Base-by-base conservation (phyloP, 1,284 basidiomycete genomes). In the Schizophyllum amplum region DNA sequence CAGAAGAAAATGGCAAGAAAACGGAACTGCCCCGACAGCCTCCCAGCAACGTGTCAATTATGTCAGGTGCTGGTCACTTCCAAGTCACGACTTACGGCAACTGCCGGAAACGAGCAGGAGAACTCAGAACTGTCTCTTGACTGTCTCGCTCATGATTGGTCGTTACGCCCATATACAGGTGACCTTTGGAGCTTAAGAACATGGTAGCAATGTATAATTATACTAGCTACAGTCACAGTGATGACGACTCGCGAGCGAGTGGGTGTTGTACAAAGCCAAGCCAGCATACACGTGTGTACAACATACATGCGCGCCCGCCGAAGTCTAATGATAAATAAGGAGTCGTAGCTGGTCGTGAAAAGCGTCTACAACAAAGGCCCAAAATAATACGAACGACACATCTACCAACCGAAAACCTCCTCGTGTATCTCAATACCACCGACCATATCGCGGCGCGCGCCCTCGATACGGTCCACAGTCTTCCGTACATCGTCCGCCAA, bases 341-440 rank as follows among this genome's bases (percentile, higher is more conserved):
- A 17, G 33, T 42, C 33, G 33, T 42, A 9, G 33, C 33, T 9
- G 17, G 33, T 42, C 33, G 33, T 42, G 33, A 9, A 42, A 42
- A 42, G 33, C 33, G 33, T 42, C 33, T 42, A 42, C 33, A 42
- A 42, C 33, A 42, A 42, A 42, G 11, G 7, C 11, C 17, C 11
- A 42, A 42, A 42, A 42, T 42, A 17, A 13, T 17, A 42, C 33
- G 13, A 42, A 42, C 11, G 33, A 4, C 7, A n/a, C 33, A 20
- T 50, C 22, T 20, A 50, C 48, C 48, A 50, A 11, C 48, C 48
- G 13, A 50, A 50, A 11, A 50, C 48, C 86, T 90, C 88, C 67
- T 87, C 83, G 64, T 84, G 79, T 7, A 87, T 64, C 67, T 90
- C 84, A 47, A 90, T 76, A 5, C 87, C 87, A 13, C 87, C 86